Evolutionary conservation across 495 filamentous ascomycete species (phyloP).

Genomic region (Gamarada debralockiae): DNA sequence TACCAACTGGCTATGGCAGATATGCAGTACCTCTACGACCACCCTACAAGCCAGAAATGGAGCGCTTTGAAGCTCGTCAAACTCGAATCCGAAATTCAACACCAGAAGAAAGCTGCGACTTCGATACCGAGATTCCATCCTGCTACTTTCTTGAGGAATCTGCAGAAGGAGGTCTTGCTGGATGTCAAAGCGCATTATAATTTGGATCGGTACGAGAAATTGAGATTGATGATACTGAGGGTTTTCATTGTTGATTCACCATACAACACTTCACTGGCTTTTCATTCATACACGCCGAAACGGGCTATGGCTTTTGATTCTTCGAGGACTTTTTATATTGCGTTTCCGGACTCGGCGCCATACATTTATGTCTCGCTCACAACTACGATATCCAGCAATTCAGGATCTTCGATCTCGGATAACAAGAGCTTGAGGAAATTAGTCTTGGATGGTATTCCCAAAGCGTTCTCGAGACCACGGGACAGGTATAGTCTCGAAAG

Average conservation of each 20-base stretch:
- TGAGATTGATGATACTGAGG: constrained; percentile 67
- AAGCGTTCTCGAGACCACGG: constrained; percentile 68
- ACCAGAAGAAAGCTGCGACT: constrained; percentile 38
- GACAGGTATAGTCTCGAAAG: constrained; percentile 60
- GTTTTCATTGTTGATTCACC: constrained; percentile 72
- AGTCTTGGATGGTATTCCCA: constrained; percentile 70
- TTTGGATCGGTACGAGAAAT: constrained; percentile 55
- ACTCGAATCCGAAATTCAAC: constrained; percentile 29
- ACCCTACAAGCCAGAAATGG: constrained; percentile 70
- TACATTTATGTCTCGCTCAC: constrained; percentile 68
- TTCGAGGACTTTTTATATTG: constrained; percentile 67
- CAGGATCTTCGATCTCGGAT: constrained; percentile 44
- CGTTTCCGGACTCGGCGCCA: constrained; percentile 74
- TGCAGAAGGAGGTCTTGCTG: constrained; percentile 68
- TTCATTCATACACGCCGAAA: constrained; percentile 26
- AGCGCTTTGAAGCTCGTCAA: constrained; percentile 59
- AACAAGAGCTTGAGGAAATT: constrained; percentile 61
- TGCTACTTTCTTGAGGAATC: constrained; percentile 64
- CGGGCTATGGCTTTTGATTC: constrained; percentile 45
- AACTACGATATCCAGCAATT: constrained; percentile 17
- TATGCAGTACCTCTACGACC: constrained; percentile 72
- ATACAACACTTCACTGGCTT: constrained; percentile 53
- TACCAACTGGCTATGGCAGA: constrained; percentile 81
- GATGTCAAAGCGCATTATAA: constrained; percentile 79
- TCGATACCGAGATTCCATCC: constrained; percentile 71